Evolutionary conservation across 257 asterid genomes (phyloP).

Genomic region (Apocynum venetum): DNA sequence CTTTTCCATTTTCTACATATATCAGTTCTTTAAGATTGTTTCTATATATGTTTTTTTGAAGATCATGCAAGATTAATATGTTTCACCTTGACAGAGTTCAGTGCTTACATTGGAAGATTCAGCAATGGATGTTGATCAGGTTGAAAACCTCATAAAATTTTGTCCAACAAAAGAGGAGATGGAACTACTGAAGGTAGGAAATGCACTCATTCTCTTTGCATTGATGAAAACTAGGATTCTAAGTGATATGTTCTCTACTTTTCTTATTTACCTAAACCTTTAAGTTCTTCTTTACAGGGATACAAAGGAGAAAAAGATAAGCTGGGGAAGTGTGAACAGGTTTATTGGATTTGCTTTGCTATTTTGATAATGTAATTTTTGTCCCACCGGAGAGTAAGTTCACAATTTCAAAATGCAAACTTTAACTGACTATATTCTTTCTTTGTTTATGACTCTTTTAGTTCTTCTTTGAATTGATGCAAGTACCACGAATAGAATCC

Average conservation of each 20-base stretch:
- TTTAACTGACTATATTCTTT: slow-evolving; percentile 17
- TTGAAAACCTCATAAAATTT: slow-evolving; percentile 86
- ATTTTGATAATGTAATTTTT: slow-evolving; percentile 8
- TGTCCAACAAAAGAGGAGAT: slow-evolving; percentile 98
- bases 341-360: slow-evolving; percentile 26
- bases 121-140: slow-evolving; percentile 92
- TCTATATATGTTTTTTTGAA: background rate
- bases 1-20: background rate
- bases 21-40: background rate
- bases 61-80: slow-evolving; percentile 10
- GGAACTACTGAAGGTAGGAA: slow-evolving; percentile 76
- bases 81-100: slow-evolving; percentile 48
- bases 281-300: slow-evolving; percentile 52
- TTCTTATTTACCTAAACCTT: slow-evolving; percentile 6
- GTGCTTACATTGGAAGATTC: slow-evolving; percentile 89
- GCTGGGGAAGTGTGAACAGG: slow-evolving; percentile 96
- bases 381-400: slow-evolving; percentile 8
- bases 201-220: background rate
- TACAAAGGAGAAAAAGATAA: slow-evolving; percentile 80
- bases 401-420: background rate
- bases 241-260: background rate
- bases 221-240: background rate
- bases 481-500: slow-evolving; percentile 82
- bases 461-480: slow-evolving; percentile 95
- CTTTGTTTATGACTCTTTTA: slow-evolving; percentile 24